Evolutionary conservation across 257 asterid species (phyloP).

Genomic region (Nicotiana paniculata): DNA sequence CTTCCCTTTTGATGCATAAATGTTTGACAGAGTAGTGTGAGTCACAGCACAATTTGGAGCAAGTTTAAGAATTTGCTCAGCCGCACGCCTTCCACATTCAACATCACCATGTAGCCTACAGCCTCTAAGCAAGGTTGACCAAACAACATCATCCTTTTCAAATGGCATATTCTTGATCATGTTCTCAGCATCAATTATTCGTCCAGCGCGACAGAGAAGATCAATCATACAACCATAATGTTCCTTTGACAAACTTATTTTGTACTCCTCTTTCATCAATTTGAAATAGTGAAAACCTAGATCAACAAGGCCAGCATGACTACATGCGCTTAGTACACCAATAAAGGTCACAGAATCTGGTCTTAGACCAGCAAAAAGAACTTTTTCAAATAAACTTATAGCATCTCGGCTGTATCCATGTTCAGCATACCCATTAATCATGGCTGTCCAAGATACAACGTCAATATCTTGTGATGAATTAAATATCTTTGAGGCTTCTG

Average conservation of each 20-base stretch:
- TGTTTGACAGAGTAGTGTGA: slow-evolving; percentile 68
- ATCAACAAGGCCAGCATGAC: slow-evolving; percentile 72
- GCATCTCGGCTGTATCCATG: slow-evolving; percentile 82
- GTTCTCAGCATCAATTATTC: slow-evolving; percentile 59
- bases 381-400: slow-evolving; percentile 58
- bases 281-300: slow-evolving; percentile 67
- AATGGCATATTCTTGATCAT: slow-evolving; percentile 78
- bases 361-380: slow-evolving; percentile 37
- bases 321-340: slow-evolving; percentile 83
- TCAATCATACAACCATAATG: slow-evolving; percentile 95
- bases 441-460: slow-evolving; percentile 81
- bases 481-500: slow-evolving; percentile 48
- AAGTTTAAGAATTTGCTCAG: slow-evolving; percentile 50
- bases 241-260: slow-evolving; percentile 56
- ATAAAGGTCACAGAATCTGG: slow-evolving; percentile 77
- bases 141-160: slow-evolving; percentile 67
- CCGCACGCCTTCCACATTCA: slow-evolving; percentile 64
- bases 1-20: slow-evolving; percentile 68
- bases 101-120: slow-evolving; percentile 66
- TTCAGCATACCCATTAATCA: slow-evolving; percentile 89
- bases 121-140: slow-evolving; percentile 79
- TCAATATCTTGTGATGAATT: slow-evolving; percentile 40
- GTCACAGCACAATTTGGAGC: slow-evolving; percentile 82
- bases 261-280: slow-evolving; percentile 46
- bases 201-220: slow-evolving; percentile 84